Evolutionary conservation across 768 basidiomycete genomes (phyloP), one percentile per base, ranked within the genome.

Genomic region (Serpula lacrymans): DNA sequence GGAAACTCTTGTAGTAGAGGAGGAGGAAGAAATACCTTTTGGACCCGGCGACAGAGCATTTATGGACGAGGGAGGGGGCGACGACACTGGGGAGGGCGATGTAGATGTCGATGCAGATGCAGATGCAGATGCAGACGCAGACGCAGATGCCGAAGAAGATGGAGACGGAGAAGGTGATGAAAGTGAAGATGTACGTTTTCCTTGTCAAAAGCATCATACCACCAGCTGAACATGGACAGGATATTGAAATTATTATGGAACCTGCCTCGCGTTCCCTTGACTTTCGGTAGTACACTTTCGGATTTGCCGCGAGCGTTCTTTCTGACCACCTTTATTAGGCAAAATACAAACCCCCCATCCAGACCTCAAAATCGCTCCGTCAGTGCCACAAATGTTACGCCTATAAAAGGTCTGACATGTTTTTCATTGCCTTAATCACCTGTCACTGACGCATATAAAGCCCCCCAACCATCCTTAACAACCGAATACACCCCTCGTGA

Each of bases 181-280:
- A 33, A 70, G 68, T 5, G 74, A 75, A 21, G 74, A 67, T 47
- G 82, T 81, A 48, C 22, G 56, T 52, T 25, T 35, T 18, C 34
- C 28, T 34, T 47, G 32, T 41, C 33, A 16, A 6, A 21, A 27
- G 20, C 21, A 39, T 44, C 25, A 12, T 24, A n/a, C 2, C 7
- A 27, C 32, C 51, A 35, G 56, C 29, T 12, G 17, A 40, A 28
- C 25, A 23, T 41, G 18, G 5, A 30, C 43, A 90, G 84, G 83
- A 95, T 58, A 73, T 95, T 47, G 92, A 95, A 68, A 87, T 95
- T 50, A 91, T 95, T 40, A 84, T 90, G 79, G 89, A 95, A 53
- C 80, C 80, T 2, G 69, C 80, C 7, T 62, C 78, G 13, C 82
- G 80, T 41, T 84, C 82, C 4, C 64, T 87, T 14, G 88, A 91